A percentile compares a stretch with the other conserved stretches of the same genome.
phyloP scores from a whole-genome alignment of 2,329 filamentous ascomycete genomes.

The Seiridium unicorne region DNA sequence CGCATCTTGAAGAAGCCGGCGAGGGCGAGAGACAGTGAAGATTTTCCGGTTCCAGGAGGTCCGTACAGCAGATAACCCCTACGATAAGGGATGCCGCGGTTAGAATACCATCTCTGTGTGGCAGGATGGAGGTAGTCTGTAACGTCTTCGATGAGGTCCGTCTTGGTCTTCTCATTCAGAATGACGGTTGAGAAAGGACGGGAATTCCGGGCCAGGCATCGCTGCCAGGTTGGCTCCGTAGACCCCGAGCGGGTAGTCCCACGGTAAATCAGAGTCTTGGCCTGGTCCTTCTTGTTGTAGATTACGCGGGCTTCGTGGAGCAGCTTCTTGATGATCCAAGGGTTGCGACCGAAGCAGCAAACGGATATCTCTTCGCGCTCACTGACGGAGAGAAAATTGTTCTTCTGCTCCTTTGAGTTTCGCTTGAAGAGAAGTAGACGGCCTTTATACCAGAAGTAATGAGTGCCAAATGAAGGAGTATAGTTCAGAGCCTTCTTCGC shows the following conservation, averaged over 20 bases:
- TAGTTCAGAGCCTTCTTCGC: constrained; percentile 53
- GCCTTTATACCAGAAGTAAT: constrained; percentile 67
- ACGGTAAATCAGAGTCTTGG: constrained; percentile 65
- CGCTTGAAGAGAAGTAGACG: constrained; percentile 58
- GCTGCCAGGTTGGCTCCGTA: constrained; percentile 54
- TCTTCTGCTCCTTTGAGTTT: constrained; percentile 43
- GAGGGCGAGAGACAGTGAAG: constrained; percentile 67
- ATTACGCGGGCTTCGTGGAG: constrained; percentile 55
- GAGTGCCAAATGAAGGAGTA: constrained; percentile 65
- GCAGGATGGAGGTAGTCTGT: constrained; percentile 61
- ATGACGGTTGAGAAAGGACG: constrained; percentile 66
- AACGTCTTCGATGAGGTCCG: constrained; percentile 58
- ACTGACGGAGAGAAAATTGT: constrained; percentile 37
- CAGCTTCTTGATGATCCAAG: constrained; percentile 59
- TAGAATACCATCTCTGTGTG: constrained; percentile 76
- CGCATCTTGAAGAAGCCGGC: constrained; percentile 69
- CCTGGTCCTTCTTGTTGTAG: constrained; percentile 57
- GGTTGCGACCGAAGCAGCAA: constrained; percentile 61
- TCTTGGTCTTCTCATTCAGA: constrained; percentile 59
- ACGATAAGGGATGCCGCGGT: constrained; percentile 81
- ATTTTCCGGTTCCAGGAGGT: constrained; percentile 79
- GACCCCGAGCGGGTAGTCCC: constrained; percentile 42
- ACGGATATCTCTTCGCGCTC: constrained; percentile 59
- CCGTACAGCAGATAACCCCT: constrained; percentile 81
- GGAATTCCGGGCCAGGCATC: constrained; percentile 58